Evolutionary conservation across 768 basidiomycete species (phyloP), one percentile per base, ranked within the genome.

Genomic region (Suillus subalutaceus): DNA sequence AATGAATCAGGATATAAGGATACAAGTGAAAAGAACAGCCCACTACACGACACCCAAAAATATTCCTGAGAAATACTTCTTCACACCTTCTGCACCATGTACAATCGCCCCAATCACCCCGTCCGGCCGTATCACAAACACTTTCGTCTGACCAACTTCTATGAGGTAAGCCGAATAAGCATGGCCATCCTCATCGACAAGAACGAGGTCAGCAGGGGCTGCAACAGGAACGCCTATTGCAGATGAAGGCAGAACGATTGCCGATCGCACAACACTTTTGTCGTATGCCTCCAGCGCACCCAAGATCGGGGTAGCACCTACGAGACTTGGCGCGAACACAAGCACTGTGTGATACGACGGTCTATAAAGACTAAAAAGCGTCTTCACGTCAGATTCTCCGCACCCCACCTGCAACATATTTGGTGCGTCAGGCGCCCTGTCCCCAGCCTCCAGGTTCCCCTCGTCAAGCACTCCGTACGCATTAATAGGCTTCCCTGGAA

Each of bases 111-210:
- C 85, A 9, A 52, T 4, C 26, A 52, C 50, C 26, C 50, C 50
- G 7, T 52, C 50, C 26, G 50, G 50, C 15, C 50, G 85, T n/a
- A 85, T 52, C 6, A 66, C 64, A 35, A 81, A 72, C 4, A 75
- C 74, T n/a, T 78, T 66, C 9, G 69, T 69, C 52, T 77, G 78
- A 7, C 72, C 73, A 20, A 74, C 73, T 26, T 64, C 66, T 16
- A 76, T 71, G 56, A 72, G 72, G 71, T 83, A 83, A 1, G 76
- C 73, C 3, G 68, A 69, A 66, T 79, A 75, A 0, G 81, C 82
- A 63, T 79, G 74, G 10, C 79, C 80, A 1, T 69, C 68, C 18
- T 65, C 62, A 66, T 82, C 80, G 40, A 77, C 75, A 10, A 83
- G 60, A 13, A 79, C 72, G 37, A 72, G 74, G 65, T 77, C 75